A percentile compares a stretch with the other conserved stretches of the same genome.
These are phyloP conservation scores for Candida sp. DNA, from an alignment of 1,139 yeast species.

Conservation along the genomic window DNA sequence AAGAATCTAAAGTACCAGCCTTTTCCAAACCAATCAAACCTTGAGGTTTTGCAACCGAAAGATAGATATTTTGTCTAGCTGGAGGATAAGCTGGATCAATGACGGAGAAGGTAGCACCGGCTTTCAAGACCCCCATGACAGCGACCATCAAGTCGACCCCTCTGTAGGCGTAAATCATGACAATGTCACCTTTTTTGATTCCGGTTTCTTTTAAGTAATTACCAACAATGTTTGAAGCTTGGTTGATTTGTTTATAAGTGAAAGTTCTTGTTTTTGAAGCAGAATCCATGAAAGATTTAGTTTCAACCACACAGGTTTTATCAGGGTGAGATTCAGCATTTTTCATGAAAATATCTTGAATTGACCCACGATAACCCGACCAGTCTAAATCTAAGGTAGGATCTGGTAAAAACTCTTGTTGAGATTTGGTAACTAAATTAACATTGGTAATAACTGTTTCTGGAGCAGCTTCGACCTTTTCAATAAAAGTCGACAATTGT, in stretches of 20 bases:
- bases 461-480: constrained; percentile 21
- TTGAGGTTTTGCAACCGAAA: constrained; percentile 88
- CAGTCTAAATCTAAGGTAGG: constrained; percentile 88
- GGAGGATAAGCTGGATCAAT: constrained; percentile 99
- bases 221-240: constrained; percentile 93
- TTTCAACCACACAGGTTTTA: constrained; percentile 87
- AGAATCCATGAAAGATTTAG: constrained; percentile 65
- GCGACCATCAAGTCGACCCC: constrained; percentile 97
- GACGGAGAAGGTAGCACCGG: constrained; percentile 98
- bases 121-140: constrained; percentile 95
- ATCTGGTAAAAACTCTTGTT: constrained; percentile 66
- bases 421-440: constrained; percentile 64
- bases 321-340: constrained; percentile 85
- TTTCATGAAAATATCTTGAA: constrained; percentile 87
- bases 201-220: constrained; percentile 82
- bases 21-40: constrained; percentile 87
- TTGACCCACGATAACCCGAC: constrained; percentile 90
- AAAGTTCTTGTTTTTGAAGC: constrained; percentile 63
- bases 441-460: constrained; percentile 53
- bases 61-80: constrained; percentile 90
- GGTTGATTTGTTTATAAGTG: constrained; percentile 81
- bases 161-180: constrained; percentile 95
- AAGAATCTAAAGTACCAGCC: constrained; percentile 78
- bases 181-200: constrained; percentile 86
- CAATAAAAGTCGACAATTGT: constrained; percentile 60